phyloP scores from a whole-genome alignment of 2,329 filamentous ascomycete genomes.

The Penicillium psychrosexuale region DNA sequence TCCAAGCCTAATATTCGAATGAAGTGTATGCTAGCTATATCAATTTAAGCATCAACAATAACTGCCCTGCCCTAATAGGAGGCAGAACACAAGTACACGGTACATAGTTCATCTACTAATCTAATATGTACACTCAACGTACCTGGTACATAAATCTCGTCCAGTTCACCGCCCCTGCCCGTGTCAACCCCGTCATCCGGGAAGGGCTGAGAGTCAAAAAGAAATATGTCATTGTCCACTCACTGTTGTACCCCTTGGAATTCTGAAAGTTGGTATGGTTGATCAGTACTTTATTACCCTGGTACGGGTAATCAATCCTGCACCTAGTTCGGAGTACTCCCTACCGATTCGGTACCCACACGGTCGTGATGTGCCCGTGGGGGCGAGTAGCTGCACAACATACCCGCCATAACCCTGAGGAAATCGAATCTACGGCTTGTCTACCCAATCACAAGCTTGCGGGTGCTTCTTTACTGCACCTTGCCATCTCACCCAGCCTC shows the following conservation, averaged over 20 bases:
- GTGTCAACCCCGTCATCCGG: slow-evolving; percentile 5
- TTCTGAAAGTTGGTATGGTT: neutral
- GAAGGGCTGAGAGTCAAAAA: slow-evolving; percentile 8
- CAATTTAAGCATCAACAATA: too few relatives aligned
- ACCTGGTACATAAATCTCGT: neutral
- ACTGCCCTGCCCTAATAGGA: neutral
- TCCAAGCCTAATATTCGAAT: too few relatives aligned
- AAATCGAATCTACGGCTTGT: slow-evolving; percentile 5
- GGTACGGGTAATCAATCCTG: neutral
- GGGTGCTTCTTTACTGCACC: slow-evolving; percentile 21
- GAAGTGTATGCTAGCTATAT: neutral
- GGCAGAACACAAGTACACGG: neutral
- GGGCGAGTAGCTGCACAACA: slow-evolving; percentile 22
- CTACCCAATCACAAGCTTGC: slow-evolving; percentile 14
- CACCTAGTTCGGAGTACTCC: neutral
- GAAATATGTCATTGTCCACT: neutral
- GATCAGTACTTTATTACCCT: neutral
- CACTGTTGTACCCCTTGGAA: neutral
- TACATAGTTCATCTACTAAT: neutral
- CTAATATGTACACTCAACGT: fast-evolving
- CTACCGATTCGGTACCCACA: slow-evolving; percentile 12
- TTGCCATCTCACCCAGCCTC: slow-evolving; percentile 29
- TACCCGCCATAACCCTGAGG: slow-evolving; percentile 14
- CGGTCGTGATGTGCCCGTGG: slow-evolving; percentile 15
- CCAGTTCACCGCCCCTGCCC: slow-evolving; percentile 17